A percentile compares a stretch with the other conserved stretches of the same genome.
phyloP scores from a whole-genome alignment of 768 basidiomycete species.

The Termitomyces sp. region DNA sequence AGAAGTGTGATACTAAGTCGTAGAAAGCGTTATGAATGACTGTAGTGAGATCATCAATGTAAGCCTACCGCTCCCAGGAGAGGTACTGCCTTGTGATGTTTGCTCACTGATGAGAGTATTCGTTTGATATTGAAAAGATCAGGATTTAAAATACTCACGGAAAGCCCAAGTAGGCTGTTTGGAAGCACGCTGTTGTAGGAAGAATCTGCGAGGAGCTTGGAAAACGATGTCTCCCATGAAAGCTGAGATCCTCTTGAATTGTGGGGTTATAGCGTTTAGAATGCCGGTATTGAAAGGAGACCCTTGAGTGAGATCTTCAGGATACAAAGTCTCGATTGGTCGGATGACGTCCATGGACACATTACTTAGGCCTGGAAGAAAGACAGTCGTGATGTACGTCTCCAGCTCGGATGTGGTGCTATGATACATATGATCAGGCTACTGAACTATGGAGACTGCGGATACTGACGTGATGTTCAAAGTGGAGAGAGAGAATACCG shows the following conservation, averaged over 20 bases:
- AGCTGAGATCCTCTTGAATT: conserved; percentile 50
- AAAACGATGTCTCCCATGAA: conserved; percentile 49
- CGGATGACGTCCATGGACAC: conserved; percentile 16
- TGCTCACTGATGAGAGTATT: conserved; percentile 34
- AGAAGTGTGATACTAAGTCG: conserved; percentile 32
- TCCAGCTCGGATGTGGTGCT: conserved; percentile 25
- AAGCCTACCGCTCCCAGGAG: conserved; percentile 40
- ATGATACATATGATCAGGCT: neutral
- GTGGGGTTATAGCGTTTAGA: conserved; percentile 37
- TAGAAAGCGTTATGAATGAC: conserved; percentile 12
- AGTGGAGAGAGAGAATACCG: conserved; percentile 43
- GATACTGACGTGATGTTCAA: conserved; percentile 46
- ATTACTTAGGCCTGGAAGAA: conserved; percentile 16
- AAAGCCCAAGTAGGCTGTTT: conserved; percentile 44
- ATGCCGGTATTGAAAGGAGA: conserved; percentile 47
- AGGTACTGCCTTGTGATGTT: conserved; percentile 40
- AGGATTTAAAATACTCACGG: conserved; percentile 23
- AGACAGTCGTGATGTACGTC: conserved; percentile 26
- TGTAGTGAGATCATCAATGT: neutral
- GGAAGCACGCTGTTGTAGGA: conserved; percentile 36
- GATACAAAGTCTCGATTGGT: conserved; percentile 28
- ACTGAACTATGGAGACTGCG: neutral
- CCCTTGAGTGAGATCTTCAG: conserved; percentile 36
- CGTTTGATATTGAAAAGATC: conserved; percentile 5
- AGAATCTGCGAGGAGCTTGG: conserved; percentile 48